Conservation (phyloP, 768 basidiomycete genomes). For the Boletus vermiculosoides region DNA sequence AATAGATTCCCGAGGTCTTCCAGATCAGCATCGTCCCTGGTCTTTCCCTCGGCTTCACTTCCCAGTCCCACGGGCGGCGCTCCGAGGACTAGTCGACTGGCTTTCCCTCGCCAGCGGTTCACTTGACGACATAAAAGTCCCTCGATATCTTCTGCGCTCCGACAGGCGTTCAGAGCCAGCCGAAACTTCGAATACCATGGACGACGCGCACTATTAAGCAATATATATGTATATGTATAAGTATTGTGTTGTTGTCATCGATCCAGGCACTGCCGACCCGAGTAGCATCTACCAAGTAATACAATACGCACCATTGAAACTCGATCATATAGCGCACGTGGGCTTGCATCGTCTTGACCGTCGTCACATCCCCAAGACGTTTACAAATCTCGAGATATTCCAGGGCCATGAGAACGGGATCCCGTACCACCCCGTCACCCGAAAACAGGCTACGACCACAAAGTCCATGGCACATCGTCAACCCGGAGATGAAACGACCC, state of each 20-base stretch:
- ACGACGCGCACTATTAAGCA: constrained; percentile 38
- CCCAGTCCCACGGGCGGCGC: neutral
- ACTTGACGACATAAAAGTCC: constrained; percentile 43
- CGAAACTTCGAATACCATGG: constrained; percentile 61
- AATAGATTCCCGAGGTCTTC: constrained; percentile 5
- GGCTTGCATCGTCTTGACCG: constrained; percentile 51
- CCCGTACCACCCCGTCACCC: constrained; percentile 44
- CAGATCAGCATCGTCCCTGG: neutral
- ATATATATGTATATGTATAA: neutral
- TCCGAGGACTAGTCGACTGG: constrained; percentile 6
- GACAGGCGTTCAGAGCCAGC: constrained; percentile 41
- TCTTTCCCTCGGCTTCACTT: neutral
- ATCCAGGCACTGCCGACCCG: neutral
- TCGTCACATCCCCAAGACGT: constrained; percentile 47
- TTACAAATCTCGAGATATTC: constrained; percentile 68
- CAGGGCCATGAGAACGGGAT: constrained; percentile 63
- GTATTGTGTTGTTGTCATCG: neutral
- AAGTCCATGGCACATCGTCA: neutral
- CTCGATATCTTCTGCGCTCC: constrained; percentile 47
- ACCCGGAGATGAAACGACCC: neutral
- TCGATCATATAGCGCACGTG: constrained; percentile 70
- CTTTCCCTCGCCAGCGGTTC: constrained; percentile 50
- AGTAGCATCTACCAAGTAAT: neutral
- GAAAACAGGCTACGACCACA: constrained; percentile 51
- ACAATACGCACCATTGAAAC: constrained; percentile 59